Evolutionary conservation across 2,329 filamentous ascomycete genomes (phyloP).

Genomic region (Aureobasidium sp.): DNA sequence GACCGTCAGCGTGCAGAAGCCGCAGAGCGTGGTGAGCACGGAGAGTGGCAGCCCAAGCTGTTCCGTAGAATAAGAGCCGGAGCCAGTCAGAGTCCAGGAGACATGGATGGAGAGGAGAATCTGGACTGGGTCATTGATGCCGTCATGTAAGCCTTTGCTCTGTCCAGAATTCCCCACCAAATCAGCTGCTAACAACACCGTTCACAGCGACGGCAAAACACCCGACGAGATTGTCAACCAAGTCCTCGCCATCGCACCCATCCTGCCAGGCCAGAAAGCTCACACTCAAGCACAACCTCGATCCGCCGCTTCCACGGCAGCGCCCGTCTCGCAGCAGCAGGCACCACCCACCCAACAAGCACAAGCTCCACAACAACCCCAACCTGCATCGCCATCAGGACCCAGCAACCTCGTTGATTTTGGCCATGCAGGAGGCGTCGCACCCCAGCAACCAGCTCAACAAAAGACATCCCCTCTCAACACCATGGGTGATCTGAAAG

Average conservation of each 20-base stretch:
- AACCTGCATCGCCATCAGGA: background rate
- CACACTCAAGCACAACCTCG: slow-evolving; percentile 23
- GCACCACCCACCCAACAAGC: background rate
- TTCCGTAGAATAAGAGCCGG: slow-evolving; percentile 71
- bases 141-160: slow-evolving; percentile 55
- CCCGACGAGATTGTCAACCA: slow-evolving; percentile 65
- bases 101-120: slow-evolving; percentile 76
- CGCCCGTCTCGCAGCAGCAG: background rate
- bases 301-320: background rate
- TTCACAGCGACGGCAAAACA: slow-evolving; percentile 52
- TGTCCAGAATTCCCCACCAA: slow-evolving; percentile 13
- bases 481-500: slow-evolving; percentile 16
- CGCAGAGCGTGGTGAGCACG: slow-evolving; percentile 67
- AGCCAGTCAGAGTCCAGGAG: slow-evolving; percentile 44
- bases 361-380: background rate
- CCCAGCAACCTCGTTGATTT: slow-evolving; percentile 18
- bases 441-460: slow-evolving; percentile 17
- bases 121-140: slow-evolving; percentile 94
- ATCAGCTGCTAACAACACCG: slow-evolving; percentile 20
- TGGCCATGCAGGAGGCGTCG: slow-evolving; percentile 35
- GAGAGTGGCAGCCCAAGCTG: slow-evolving; percentile 81
- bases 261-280: slow-evolving; percentile 68
- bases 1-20: slow-evolving; percentile 87
- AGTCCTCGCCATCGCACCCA: slow-evolving; percentile 77
- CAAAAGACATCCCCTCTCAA: slow-evolving; percentile 3